Percentiles rank a stretch among this genome's conserved stretches.
These are phyloP conservation scores for Larix kaempferi DNA, from an alignment of 75 land plant species.

Conservation along the genomic window DNA sequence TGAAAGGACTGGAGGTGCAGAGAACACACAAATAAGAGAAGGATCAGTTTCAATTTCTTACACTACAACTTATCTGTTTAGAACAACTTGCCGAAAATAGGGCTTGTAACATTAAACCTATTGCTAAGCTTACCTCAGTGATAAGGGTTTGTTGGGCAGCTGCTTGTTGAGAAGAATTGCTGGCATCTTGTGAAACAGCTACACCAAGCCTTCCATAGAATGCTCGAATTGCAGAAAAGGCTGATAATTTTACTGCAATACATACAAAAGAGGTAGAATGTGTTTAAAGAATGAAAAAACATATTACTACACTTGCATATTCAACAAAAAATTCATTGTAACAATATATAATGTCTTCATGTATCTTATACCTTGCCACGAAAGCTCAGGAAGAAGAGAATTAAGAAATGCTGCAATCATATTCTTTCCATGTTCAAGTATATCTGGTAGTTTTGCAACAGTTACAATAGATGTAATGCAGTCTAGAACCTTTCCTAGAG, in stretches of 20 bases:
- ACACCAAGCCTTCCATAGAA: conserved; percentile 39
- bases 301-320: background rate
- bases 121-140: conserved; percentile 29
- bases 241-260: conserved; percentile 56
- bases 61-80: background rate
- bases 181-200: conserved; percentile 5
- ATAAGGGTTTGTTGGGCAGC: conserved; percentile 12
- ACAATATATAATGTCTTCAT: background rate
- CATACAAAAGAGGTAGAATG: background rate
- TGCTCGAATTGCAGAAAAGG: conserved; percentile 47
- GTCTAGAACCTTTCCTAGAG: conserved; percentile 53
- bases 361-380: conserved; percentile 61
- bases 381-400: conserved; percentile 44
- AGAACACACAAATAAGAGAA: background rate
- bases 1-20: conserved; percentile 36
- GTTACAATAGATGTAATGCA: conserved; percentile 56
- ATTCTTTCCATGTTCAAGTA: conserved; percentile 36
- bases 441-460: conserved; percentile 41
- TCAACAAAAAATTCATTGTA: background rate
- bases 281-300: background rate
- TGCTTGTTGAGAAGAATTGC: conserved; percentile 2
- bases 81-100: background rate
- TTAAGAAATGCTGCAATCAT: conserved; percentile 29
- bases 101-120: background rate
- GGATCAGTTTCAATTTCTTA: conserved; percentile 6